Conservation (phyloP, 1,139 yeast species). For the Taphrina wiesneri region DNA sequence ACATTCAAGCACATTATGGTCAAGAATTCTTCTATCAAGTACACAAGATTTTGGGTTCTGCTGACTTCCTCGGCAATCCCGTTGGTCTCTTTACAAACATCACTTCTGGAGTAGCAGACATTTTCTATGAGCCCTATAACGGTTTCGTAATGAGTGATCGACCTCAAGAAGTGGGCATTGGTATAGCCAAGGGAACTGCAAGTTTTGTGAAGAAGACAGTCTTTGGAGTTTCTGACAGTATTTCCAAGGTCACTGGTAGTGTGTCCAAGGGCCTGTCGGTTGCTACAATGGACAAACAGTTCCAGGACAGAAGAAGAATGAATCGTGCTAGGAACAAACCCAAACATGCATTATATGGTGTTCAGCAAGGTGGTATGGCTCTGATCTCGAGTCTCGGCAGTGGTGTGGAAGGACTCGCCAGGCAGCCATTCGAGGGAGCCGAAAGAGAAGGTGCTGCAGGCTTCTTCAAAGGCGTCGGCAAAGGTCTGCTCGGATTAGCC, state of each 20-base stretch:
- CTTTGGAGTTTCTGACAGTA: conserved; percentile 89
- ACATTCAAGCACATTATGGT: conserved; percentile 80
- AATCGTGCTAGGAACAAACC: conserved; percentile 76
- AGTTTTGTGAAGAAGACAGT: conserved; percentile 93
- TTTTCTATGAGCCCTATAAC: conserved; percentile 95
- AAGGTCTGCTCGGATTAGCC: conserved; percentile 91
- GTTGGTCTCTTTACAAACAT: conserved; percentile 92
- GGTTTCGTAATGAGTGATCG: conserved; percentile 92
- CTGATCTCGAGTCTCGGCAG: conserved; percentile 82
- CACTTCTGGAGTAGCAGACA: conserved; percentile 92
- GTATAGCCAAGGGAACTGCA: conserved; percentile 91
- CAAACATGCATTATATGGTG: conserved; percentile 83
- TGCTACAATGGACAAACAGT: conserved; percentile 81
- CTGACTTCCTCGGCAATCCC: conserved; percentile 94
- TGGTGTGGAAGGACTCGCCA: conserved; percentile 86
- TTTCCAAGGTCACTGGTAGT: conserved; percentile 90
- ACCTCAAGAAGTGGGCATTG: conserved; percentile 93
- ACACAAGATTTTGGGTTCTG: conserved; percentile 91
- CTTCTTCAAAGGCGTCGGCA: conserved; percentile 88
- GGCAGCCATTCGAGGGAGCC: conserved; percentile 90
- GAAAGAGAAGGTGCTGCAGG: conserved; percentile 82
- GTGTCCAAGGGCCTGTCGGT: conserved; percentile 91
- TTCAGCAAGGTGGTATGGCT: conserved; percentile 85
- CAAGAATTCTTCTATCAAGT: conserved; percentile 91
- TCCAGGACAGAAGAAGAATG: conserved; percentile 74